Evolutionary conservation across 2,329 filamentous ascomycete genomes (phyloP), one percentile per base, ranked within the genome.

Genomic region (Penicillium sp.): DNA sequence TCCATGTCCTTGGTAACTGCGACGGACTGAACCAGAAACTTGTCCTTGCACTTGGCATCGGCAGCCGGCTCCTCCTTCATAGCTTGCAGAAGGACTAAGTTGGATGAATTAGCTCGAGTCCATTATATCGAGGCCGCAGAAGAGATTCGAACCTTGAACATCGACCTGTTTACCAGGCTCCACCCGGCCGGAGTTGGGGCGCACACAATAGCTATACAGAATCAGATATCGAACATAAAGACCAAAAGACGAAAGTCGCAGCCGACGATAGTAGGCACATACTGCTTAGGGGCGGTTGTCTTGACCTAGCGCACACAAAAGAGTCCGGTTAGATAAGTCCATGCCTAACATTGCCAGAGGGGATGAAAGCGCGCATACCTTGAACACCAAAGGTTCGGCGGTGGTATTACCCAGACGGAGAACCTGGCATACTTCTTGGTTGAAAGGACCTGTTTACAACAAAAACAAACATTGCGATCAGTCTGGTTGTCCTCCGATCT

Each of bases 221-320:
- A 70, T 69, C 61, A 67, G 66, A 62, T 56, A 63, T 58, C 33
- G 46, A 27, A 48, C 21, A 27, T 43, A 33, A 9, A 10, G 19
- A 27, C 1, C 6, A n/a, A 48, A 39, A 48, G 29, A 33, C 48
- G 14, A 27, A 31, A 10, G 50, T 53, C 41, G 57, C 54, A 21
- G 6, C 5, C 61, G 55, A 33, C 43, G 60, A 57, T 53, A 63
- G 65, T 59, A 69, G 63, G 55, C 53, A 77, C 89, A 72, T 90
- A 99, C 93, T 98, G 95, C 80, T 98, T 98, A 33, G 95, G 95
- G 49, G 95, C 95, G 62, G 95, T 99, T 48, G 95, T 99, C 87
- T 99, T 99, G 77, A 99, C 95, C 92, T 96, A 68, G 33, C 43
- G 56, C 26, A 59, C 48, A 56, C 52, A 39, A 54, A 52, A 55